Evolutionary conservation across 805 yeast species (phyloP).

Genomic region (Allodekkera sacchari): DNA sequence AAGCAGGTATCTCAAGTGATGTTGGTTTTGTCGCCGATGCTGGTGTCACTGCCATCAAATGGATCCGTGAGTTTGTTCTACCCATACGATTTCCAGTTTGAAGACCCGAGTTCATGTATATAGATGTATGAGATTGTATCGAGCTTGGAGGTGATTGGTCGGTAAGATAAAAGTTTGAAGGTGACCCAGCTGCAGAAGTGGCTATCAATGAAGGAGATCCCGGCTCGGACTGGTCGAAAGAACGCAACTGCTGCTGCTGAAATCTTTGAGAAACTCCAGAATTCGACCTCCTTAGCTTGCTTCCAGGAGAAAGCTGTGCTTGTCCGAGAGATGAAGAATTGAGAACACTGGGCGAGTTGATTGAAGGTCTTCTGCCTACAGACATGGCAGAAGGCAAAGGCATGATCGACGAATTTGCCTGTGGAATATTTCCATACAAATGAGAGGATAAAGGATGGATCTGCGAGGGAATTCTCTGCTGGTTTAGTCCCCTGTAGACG

Average conservation of each 20-base stretch:
- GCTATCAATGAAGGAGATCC: slow-evolving; percentile 48
- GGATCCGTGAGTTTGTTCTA: slow-evolving; percentile 13
- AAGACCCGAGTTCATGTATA: slow-evolving; percentile 10
- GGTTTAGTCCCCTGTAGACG: slow-evolving; percentile 1
- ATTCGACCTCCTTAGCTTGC: slow-evolving; percentile 5
- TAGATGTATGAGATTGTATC: slow-evolving; percentile 19
- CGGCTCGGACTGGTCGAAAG: slow-evolving; percentile 23
- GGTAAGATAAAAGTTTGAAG: slow-evolving; percentile 46
- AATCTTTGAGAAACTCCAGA: slow-evolving; percentile 1
- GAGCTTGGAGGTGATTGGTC: slow-evolving; percentile 44
- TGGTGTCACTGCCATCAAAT: neutral
- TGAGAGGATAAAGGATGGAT: slow-evolving; percentile 1
- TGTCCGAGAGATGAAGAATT: slow-evolving; percentile 1
- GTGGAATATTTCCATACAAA: too few relatives aligned
- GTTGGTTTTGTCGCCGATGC: slow-evolving; percentile 1
- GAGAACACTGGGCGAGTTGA: slow-evolving; percentile 8
- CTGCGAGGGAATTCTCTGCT: slow-evolving; percentile 1
- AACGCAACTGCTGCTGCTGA: slow-evolving; percentile 2
- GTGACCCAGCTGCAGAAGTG: slow-evolving; percentile 44
- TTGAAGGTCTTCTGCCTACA: slow-evolving; percentile 9
- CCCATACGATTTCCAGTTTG: slow-evolving; percentile 4
- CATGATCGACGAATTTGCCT: too few relatives aligned
- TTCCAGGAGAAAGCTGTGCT: slow-evolving; percentile 1
- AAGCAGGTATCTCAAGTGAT: too few relatives aligned
- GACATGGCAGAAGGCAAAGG: slow-evolving; percentile 4